Base-by-base conservation (phyloP, 345 rosid species). In the Firmiana major region DNA sequence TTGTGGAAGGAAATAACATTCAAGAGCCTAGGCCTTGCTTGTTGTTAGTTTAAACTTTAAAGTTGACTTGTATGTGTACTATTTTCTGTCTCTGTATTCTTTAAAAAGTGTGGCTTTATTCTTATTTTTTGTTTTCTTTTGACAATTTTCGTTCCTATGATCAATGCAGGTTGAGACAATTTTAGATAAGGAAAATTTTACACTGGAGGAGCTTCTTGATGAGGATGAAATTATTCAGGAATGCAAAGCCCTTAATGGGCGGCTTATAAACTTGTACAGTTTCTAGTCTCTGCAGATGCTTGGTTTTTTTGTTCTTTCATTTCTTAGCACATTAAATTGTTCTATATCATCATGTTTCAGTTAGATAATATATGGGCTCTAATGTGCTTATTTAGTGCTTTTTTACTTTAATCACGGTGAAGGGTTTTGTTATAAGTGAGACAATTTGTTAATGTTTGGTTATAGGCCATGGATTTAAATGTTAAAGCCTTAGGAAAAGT, bases 141-240 rank as follows among this genome's bases (percentile, higher is more conserved):
- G 19, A 49, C 59, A 43, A 26, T 22, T 72, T 24, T 74, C 3
- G 17, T 40, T 53, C 46, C 65, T 53, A 63, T 77, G 74, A 26
- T 51, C 15, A 58, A 79, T 82, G 78, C 86, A 94, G 98, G 95
- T 94, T 88, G 98, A 94, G 85, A 76, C 95, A 63, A 89, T 94
- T 84, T 86, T 94, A 87, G 98, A 94, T 66, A 94, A 92, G 86
- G 97, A 89, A 10, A 85, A 85, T 76, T 92, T 88, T 81, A 89
- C 97, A 36, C 64, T 94, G 84, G 97, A 94, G 79, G 98, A 94
- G 86, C 97, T 94, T 85, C 94, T 94, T 71, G 95, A 92, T 24
- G 98, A 94, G 88, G 98, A 92, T 85, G 98, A 94, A 81, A 88
- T 94, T 45, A 94, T 94, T 85, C 98, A 94, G 85, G 98, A 94